Evolutionary conservation across 1,284 basidiomycete species (phyloP), one percentile per base, ranked within the genome.

Genomic region (Schizophyllum amplum): DNA sequence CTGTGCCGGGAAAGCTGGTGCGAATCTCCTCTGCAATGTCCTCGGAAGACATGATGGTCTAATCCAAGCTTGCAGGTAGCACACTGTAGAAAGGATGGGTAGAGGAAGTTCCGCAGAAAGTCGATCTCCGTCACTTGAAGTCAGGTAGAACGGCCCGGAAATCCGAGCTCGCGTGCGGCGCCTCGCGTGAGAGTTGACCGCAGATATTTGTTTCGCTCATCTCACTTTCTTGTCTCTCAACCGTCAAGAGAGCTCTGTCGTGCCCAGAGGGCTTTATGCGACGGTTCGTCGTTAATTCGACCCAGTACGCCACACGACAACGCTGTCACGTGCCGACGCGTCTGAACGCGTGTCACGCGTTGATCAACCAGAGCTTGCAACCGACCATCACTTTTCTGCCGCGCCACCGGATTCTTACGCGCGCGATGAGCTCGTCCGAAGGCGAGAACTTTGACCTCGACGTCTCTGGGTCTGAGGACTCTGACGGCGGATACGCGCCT

Each of bases 11-110:
- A 60, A 98, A 84, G 26, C 78, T 80, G 25, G 78, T 75, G 46
- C 92, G 83, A 60, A 94, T 91, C 67, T 92, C 84, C 65, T 89
- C 83, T 42, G 87, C 87, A 59, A 92, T 83, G 63, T 88, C 86
- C 58, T 79, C 75, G 25, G 79, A 78, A 24, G 81, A 82, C 81
- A 83, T 83, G 54, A 9, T 9, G 7, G 7, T 17, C 17, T 3
- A 42, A 3, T 9, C 11, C 4, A 17, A 42, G 33, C 5, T 33
- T 6, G 27, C 13, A 13, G 33, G 33, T 3, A 42, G 17, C n/a
- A n/a, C n/a, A n/a, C n/a, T n/a, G n/a, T n/a, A n/a, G n/a, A n/a
- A 33, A 33, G 11, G 7, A 42, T 42, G 11, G 33, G 17, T 42
- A 9, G 33, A 42, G 33, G 33, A 9, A 17, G 13, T 3, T 17